phyloP scores from a whole-genome alignment of 129 eudicot species.

The Saposhnikovia divaricata region DNA sequence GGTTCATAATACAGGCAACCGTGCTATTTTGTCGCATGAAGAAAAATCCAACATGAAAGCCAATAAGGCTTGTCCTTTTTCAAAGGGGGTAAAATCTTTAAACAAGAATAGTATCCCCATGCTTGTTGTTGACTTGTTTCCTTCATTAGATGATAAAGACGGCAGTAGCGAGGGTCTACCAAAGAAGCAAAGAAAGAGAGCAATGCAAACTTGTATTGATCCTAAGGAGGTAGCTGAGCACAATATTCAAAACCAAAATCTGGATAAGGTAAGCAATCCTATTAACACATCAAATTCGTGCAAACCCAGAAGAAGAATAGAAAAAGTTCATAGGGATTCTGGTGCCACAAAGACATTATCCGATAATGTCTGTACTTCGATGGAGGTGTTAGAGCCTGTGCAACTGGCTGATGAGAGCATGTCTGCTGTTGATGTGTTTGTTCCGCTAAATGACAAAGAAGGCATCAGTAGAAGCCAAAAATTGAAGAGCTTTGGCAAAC shows the following conservation, averaged over 20 bases:
- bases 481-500: conserved; percentile 12
- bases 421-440: conserved; percentile 1
- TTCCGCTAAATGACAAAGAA: conserved; percentile 14
- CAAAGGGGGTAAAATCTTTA: conserved; percentile 17
- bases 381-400: conserved; percentile 17
- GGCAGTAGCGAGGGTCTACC: conserved; percentile 15
- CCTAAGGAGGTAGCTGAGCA: conserved; percentile 13
- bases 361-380: conserved; percentile 10
- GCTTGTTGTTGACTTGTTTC: conserved; percentile 10
- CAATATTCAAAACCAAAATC: conserved; percentile 15
- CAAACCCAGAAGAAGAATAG: conserved; percentile 13
- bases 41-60: conserved; percentile 15
- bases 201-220: conserved; percentile 9
- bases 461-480: conserved; percentile 12
- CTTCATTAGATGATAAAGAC: conserved; percentile 14
- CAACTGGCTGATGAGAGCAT: conserved; percentile 3
- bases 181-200: conserved; percentile 36
- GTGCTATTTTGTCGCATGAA: conserved; percentile 11
- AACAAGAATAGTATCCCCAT: neutral
- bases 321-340: conserved; percentile 16
- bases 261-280: conserved; percentile 12
- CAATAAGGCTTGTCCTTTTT: conserved; percentile 18
- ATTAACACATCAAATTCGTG: conserved; percentile 15
- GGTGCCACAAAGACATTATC: neutral
- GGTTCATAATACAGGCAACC: conserved; percentile 9